Conservation (phyloP, 345 rosid genomes). For the Eutrema japonicum region DNA sequence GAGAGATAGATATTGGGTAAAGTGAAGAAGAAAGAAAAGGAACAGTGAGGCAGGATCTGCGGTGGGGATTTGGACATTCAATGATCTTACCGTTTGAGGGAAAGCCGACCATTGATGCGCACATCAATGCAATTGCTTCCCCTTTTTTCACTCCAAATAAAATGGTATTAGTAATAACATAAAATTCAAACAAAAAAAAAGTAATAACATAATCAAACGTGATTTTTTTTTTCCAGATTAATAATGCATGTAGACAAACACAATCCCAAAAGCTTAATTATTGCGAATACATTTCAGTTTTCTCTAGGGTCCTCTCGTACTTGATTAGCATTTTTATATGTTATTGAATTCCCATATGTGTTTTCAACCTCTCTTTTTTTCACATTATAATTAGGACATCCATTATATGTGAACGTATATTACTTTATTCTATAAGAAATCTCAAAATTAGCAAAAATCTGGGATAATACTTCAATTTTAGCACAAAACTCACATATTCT, state of each 20-base stretch:
- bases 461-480: background rate
- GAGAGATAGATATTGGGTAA: slow-evolving; percentile 23
- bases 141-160: slow-evolving; percentile 3
- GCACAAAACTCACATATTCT: slow-evolving; percentile 5
- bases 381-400: background rate
- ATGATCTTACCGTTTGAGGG: slow-evolving; percentile 44
- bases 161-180: background rate
- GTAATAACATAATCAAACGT: background rate
- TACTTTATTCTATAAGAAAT: background rate
- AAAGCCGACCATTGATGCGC: slow-evolving; percentile 46
- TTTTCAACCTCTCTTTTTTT: background rate
- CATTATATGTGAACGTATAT: background rate
- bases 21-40: slow-evolving; percentile 33
- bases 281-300: background rate
- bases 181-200: too few species aligned
- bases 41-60: slow-evolving; percentile 47
- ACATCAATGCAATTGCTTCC: slow-evolving; percentile 45
- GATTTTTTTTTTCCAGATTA: background rate
- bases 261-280: slow-evolving; percentile 21
- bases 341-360: slow-evolving; percentile 21
- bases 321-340: slow-evolving; percentile 5
- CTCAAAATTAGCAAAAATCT: background rate
- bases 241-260: slow-evolving; percentile 4
- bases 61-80: slow-evolving; percentile 48
- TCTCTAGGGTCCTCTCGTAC: slow-evolving; percentile 33